A percentile compares a stretch with the other conserved stretches of the same genome.
These are phyloP conservation scores for Aspergillus leporis DNA, from an alignment of 495 filamentous ascomycete species.

Conservation along the genomic window DNA sequence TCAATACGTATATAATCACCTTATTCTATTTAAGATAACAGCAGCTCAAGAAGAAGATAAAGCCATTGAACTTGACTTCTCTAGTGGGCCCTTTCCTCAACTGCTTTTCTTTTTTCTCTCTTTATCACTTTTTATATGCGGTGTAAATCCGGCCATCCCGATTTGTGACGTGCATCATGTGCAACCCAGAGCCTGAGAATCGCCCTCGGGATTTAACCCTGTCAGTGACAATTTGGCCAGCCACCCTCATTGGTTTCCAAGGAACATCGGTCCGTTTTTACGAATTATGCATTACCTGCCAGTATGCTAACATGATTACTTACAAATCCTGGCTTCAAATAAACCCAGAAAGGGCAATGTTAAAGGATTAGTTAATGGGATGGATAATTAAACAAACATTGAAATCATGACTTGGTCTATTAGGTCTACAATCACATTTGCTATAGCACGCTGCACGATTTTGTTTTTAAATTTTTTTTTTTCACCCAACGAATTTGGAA, in stretches of 20 bases:
- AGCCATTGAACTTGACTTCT: no score
- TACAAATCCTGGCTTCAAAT: conserved; percentile 9
- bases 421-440: no score
- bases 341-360: neutral
- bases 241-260: conserved; percentile 19
- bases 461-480: no score
- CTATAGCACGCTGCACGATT: no score
- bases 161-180: conserved; percentile 27
- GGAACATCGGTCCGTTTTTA: conserved; percentile 15
- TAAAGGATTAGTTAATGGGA: no score
- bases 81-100: neutral
- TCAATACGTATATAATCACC: neutral
- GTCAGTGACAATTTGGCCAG: conserved; percentile 12
- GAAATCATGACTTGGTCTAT: no score
- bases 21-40: neutral
- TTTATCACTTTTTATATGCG: conserved; percentile 5
- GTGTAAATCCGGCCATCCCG: conserved; percentile 27
- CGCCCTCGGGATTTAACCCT: conserved; percentile 20
- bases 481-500: no score
- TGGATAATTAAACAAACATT: no score
- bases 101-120: conserved; percentile 1
- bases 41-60: neutral
- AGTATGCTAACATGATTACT: conserved; percentile 11
- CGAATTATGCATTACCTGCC: conserved; percentile 24
- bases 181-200: conserved; percentile 20